Evolutionary conservation across 1,284 basidiomycete species (phyloP).

Genomic region (Heliocybe sulcata): DNA sequence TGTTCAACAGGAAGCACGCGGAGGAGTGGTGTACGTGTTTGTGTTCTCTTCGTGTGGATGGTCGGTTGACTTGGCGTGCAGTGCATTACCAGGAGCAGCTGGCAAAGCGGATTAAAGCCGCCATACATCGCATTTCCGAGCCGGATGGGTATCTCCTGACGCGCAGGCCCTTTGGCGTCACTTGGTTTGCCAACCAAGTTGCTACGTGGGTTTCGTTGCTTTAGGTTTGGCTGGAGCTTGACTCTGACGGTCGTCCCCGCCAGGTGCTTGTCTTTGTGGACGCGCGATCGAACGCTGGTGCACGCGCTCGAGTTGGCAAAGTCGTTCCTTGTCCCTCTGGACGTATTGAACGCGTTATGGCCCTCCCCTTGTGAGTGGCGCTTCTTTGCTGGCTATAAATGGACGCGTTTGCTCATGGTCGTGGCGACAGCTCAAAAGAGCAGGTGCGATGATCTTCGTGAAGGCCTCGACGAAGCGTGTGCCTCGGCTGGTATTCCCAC

Average conservation of each 20-base stretch:
- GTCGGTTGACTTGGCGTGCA: constrained; percentile 15
- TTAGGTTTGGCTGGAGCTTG: constrained; percentile 4
- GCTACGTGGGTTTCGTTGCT: constrained; percentile 37
- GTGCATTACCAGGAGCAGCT: constrained; percentile 60
- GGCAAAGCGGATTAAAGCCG: constrained; percentile 42
- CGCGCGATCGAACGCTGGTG: constrained; percentile 46
- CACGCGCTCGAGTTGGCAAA: constrained; percentile 64
- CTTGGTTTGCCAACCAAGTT: constrained; percentile 66
- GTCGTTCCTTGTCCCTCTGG: constrained; percentile 51
- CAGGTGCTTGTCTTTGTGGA: constrained; percentile 63
- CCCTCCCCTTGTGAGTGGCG: constrained; percentile 52
- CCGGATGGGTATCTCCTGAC: constrained; percentile 45
- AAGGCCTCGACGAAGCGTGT: constrained; percentile 19
- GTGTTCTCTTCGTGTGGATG: neutral
- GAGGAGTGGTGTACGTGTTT: constrained; percentile 70
- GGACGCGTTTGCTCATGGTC: neutral
- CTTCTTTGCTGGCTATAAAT: neutral
- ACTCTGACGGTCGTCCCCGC: constrained; percentile 12
- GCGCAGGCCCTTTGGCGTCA: constrained; percentile 59
- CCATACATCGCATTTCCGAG: constrained; percentile 40
- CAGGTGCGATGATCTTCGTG: constrained; percentile 21
- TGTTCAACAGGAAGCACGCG: constrained; percentile 59
- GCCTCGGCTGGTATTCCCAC: constrained; percentile 12
- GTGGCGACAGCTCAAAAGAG: constrained; percentile 14
- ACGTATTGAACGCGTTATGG: constrained; percentile 65